phyloP scores from a whole-genome alignment of 441 rosid species.

The Geranium incanum region DNA sequence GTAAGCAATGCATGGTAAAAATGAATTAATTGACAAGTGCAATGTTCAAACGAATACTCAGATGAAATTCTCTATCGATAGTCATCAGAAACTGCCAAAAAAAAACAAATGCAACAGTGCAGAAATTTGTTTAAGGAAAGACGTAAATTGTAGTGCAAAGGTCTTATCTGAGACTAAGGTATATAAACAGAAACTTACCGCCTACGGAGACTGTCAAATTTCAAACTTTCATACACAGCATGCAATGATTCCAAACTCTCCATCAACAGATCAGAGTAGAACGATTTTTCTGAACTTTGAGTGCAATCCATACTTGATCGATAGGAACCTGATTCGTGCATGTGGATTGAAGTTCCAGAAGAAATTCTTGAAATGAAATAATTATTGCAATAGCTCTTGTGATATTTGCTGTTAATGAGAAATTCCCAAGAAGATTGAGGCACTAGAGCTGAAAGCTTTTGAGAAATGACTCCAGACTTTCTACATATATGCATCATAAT shows the following conservation, averaged over 20 bases:
- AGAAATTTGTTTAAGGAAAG: slow-evolving; percentile 8
- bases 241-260: slow-evolving; percentile 73
- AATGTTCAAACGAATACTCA: slow-evolving; percentile 12
- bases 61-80: neutral
- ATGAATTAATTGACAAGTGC: neutral
- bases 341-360: slow-evolving; percentile 29
- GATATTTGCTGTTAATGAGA: slow-evolving; percentile 76
- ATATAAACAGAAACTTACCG: slow-evolving; percentile 38
- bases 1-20: neutral
- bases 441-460: slow-evolving; percentile 28
- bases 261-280: slow-evolving; percentile 46
- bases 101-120: neutral
- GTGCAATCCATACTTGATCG: slow-evolving; percentile 32
- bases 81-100: neutral
- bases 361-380: slow-evolving; percentile 35
- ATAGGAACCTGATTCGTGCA: slow-evolving; percentile 26
- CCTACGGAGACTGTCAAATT: slow-evolving; percentile 87
- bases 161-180: neutral
- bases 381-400: slow-evolving; percentile 52
- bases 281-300: slow-evolving; percentile 36
- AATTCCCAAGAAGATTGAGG: slow-evolving; percentile 75
- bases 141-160: neutral
- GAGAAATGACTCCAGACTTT: slow-evolving; percentile 36
- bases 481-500: slow-evolving; percentile 59
- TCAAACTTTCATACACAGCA: slow-evolving; percentile 90